These are phyloP conservation scores for Termitomyces sp. DNA, from an alignment of 1,284 basidiomycete species.

Conservation along the genomic window DNA sequence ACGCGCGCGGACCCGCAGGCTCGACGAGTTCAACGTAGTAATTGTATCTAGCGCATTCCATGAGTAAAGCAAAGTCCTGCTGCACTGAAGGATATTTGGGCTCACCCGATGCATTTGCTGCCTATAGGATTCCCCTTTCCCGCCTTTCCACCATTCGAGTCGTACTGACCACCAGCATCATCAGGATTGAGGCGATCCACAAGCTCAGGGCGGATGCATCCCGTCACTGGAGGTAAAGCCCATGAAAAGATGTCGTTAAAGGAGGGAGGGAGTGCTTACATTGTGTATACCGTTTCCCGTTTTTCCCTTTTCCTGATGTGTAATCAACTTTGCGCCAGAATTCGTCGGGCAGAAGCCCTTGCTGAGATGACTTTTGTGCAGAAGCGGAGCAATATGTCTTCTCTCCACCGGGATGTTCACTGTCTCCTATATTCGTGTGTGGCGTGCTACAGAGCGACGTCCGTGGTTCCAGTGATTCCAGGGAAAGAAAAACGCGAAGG, in stretches of 20 bases:
- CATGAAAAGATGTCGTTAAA: neutral
- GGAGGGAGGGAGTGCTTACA: conserved; percentile 24
- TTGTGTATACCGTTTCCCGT: conserved; percentile 36
- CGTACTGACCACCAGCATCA: conserved; percentile 48
- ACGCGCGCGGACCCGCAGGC: conserved; percentile 39
- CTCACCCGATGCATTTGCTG: conserved; percentile 44
- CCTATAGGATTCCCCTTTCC: conserved; percentile 44
- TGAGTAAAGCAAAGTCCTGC: neutral
- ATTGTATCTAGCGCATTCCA: conserved; percentile 33
- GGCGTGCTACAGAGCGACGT: conserved; percentile 22
- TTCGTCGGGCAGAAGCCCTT: conserved; percentile 38
- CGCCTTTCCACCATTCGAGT: conserved; percentile 42
- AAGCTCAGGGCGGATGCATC: conserved; percentile 40
- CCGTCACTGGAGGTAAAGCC: conserved; percentile 34
- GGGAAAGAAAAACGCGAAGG: neutral
- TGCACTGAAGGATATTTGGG: neutral
- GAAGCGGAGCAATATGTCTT: conserved; percentile 42
- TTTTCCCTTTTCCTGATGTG: conserved; percentile 34
- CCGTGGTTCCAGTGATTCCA: too few relatives aligned
- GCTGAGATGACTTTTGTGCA: conserved; percentile 30
- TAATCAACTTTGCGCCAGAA: conserved; percentile 45
- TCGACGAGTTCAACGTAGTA: conserved; percentile 49
- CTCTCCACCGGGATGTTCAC: conserved; percentile 46
- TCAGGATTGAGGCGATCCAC: conserved; percentile 37
- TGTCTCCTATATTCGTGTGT: conserved; percentile 47